Evolutionary conservation across 1,139 yeast genomes (phyloP), one percentile per base, ranked within the genome.

Genomic region (Magnusiomyces magnusii): DNA sequence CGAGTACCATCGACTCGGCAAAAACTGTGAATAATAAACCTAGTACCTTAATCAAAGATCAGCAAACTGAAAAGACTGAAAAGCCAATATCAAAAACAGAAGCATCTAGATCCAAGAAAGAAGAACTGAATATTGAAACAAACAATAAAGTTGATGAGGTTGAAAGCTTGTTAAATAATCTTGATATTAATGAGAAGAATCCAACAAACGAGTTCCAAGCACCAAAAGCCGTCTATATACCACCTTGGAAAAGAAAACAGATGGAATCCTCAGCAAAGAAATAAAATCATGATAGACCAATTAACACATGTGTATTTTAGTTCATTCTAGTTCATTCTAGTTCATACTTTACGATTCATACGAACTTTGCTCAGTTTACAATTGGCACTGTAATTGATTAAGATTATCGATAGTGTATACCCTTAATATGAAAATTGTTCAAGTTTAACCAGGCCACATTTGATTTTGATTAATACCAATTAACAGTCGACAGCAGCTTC

Each of bases 171-270:
- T 44, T 44, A 9, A 17, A 44, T 17, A 21, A 21, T 5, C 49
- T 44, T 44, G 25, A 19, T 9, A 44, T 44, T 21, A 21, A 19
- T 9, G 49, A 23, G 13, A 44, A 25, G 17, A 27, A 27, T 23
- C 2, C 28, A 2, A 2, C 23, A 36, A 39, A 10, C 15, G 17
- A 15, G 10, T 2, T 24, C 2, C 15, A 21, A 13, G 19, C 25
- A 5, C n/a, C 41, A 23, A 36, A 52, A 21, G 2, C 19, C 15
- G 10, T 50, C 17, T 51, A 51, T 21, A 19, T 51, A 31, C 54
- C 54, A 21, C 54, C 54, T 23, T 51, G 54, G 54, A 51, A 51
- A 36, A 19, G 54, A 36, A 51, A 51, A 36, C 27, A 49, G 10
- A 10, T 39, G 7, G 44, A 39, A 17, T 39, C 44, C 17, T n/a